These are phyloP conservation scores for Talaromyces nanjingensis DNA, from an alignment of 495 filamentous ascomycete genomes.

Conservation along the genomic window DNA sequence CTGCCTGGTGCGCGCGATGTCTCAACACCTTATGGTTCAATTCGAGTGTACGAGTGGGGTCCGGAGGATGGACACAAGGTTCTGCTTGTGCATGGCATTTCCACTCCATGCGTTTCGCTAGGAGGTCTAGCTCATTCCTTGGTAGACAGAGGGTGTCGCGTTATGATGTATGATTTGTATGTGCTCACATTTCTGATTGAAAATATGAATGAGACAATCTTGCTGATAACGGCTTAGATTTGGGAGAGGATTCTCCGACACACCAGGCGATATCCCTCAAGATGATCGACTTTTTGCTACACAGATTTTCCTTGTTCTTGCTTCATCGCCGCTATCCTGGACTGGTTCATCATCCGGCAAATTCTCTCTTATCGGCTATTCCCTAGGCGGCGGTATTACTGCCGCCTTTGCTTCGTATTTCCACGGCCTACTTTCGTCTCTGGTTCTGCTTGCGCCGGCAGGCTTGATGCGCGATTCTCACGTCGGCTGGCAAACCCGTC, in stretches of 20 bases:
- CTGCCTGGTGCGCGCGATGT: conserved; percentile 73
- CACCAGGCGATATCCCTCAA: conserved; percentile 59
- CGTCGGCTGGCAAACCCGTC: conserved; percentile 48
- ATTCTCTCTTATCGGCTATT: conserved; percentile 77
- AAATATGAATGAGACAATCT: neutral
- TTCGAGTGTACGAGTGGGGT: conserved; percentile 85
- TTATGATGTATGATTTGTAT: conserved; percentile 68
- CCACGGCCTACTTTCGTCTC: conserved; percentile 54
- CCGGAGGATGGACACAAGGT: conserved; percentile 75
- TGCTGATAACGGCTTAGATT: conserved; percentile 40
- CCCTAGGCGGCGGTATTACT: conserved; percentile 72
- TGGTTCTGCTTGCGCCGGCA: conserved; percentile 69
- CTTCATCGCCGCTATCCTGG: conserved; percentile 66
- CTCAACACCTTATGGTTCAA: conserved; percentile 67
- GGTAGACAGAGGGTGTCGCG: conserved; percentile 67
- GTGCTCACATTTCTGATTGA: conserved; percentile 1
- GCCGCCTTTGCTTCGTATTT: conserved; percentile 69
- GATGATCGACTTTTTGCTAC: conserved; percentile 67
- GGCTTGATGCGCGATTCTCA: conserved; percentile 65
- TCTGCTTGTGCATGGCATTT: conserved; percentile 79
- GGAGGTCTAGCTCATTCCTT: conserved; percentile 61
- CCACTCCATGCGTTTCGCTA: conserved; percentile 70
- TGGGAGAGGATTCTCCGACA: conserved; percentile 71
- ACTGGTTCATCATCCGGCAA: conserved; percentile 40
- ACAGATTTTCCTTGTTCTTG: conserved; percentile 64